Evolutionary conservation across 495 filamentous ascomycete genomes (phyloP).

Genomic region (Aspergillus conjunctus): DNA sequence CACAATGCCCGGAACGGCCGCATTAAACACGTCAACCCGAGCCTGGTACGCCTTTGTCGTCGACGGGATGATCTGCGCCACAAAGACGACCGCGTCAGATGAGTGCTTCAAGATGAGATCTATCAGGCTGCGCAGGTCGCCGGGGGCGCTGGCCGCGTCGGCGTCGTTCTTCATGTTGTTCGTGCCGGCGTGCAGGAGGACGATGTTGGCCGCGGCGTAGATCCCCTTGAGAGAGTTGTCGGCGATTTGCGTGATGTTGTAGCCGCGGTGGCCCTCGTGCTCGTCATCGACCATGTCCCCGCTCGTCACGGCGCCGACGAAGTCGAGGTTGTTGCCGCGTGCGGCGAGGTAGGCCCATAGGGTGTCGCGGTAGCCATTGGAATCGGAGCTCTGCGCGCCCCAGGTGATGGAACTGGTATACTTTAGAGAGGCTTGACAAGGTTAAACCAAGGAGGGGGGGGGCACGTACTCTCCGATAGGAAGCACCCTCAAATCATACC

Average conservation of each 20-base stretch:
- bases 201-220: conserved; percentile 19
- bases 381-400: not conserved
- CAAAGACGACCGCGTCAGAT: not conserved
- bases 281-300: not conserved
- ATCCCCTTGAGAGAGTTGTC: not conserved
- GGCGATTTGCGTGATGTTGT: not conserved
- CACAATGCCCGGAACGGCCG: not conserved
- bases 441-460: not conserved
- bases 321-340: not conserved
- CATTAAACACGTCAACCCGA: not conserved
- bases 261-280: not conserved
- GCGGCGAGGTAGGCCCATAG: not conserved
- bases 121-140: conserved; percentile 23
- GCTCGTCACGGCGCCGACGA: not conserved
- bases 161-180: conserved; percentile 21
- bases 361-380: not conserved
- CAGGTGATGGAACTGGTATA: conserved; percentile 1
- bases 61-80: not conserved
- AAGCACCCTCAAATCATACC: not conserved
- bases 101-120: conserved; percentile 9
- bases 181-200: conserved; percentile 26
- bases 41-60: not conserved
- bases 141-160: not conserved
- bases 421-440: not conserved
- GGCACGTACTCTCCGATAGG: not conserved